Evolutionary conservation across 1,284 basidiomycete genomes (phyloP).

Genomic region (Sphagnurus paluster): DNA sequence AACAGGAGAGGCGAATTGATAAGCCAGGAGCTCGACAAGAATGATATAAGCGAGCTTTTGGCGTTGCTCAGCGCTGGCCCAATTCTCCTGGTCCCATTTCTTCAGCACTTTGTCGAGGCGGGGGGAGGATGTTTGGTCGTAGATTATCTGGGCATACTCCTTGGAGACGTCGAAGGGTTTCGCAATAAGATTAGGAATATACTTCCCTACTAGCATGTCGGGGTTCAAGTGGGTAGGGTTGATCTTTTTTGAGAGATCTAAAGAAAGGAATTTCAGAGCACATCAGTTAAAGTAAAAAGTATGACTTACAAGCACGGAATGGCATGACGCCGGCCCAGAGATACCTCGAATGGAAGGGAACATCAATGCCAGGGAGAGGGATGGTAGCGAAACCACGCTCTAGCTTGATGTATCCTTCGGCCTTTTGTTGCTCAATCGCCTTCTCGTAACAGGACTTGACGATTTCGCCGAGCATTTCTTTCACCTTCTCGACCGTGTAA

Average conservation of each 20-base stretch:
- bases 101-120: slow-evolving; percentile 91
- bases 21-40: slow-evolving; percentile 94
- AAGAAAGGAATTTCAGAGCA: slow-evolving; percentile 3
- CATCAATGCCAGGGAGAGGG: slow-evolving; percentile 95
- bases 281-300: slow-evolving; percentile 1
- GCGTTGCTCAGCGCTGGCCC: slow-evolving; percentile 80
- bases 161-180: slow-evolving; percentile 91
- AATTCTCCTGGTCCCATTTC: slow-evolving; percentile 91
- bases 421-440: slow-evolving; percentile 78
- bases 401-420: slow-evolving; percentile 89
- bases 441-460: slow-evolving; percentile 81
- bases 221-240: slow-evolving; percentile 88
- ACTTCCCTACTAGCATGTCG: slow-evolving; percentile 90
- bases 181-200: slow-evolving; percentile 97
- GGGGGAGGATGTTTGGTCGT: slow-evolving; percentile 92
- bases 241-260: slow-evolving; percentile 98
- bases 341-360: slow-evolving; percentile 98
- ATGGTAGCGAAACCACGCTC: slow-evolving; percentile 97
- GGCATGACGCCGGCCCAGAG: slow-evolving; percentile 99
- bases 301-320: slow-evolving; percentile 82
- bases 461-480: slow-evolving; percentile 90
- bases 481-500: slow-evolving; percentile 85
- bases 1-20: slow-evolving; percentile 95
- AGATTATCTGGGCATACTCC: slow-evolving; percentile 92
- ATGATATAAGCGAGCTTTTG: slow-evolving; percentile 95